phyloP scores from a whole-genome alignment of 2,329 filamentous ascomycete genomes.

The Uncinocarpus reesii region DNA sequence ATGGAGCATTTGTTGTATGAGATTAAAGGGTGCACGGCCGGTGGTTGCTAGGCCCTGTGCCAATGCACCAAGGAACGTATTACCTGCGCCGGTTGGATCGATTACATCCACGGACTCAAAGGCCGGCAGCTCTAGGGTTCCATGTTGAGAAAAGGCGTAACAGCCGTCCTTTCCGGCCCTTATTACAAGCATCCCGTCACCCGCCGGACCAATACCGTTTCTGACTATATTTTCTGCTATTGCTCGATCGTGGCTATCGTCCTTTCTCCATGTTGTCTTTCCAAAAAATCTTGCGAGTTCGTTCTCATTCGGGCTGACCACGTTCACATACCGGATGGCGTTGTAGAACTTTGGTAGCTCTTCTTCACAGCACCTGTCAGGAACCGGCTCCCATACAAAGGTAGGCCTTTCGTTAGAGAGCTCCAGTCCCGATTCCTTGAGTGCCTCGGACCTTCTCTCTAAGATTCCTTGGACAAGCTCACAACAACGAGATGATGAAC shows the following conservation, averaged over 20 bases:
- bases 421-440: slow-evolving; percentile 21
- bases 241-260: slow-evolving; percentile 22
- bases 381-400: slow-evolving; percentile 93
- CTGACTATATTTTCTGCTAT: slow-evolving; percentile 30
- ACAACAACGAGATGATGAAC: slow-evolving; percentile 65
- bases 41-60: slow-evolving; percentile 45
- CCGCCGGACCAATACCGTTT: slow-evolving; percentile 30
- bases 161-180: slow-evolving; percentile 54
- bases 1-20: slow-evolving; percentile 29
- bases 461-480: slow-evolving; percentile 64
- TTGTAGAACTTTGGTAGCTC: slow-evolving; percentile 45
- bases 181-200: slow-evolving; percentile 37
- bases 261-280: slow-evolving; percentile 29
- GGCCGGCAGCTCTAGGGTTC: slow-evolving; percentile 61
- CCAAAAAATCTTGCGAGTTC: slow-evolving; percentile 85
- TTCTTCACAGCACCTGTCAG: slow-evolving; percentile 69
- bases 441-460: slow-evolving; percentile 37
- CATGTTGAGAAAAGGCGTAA: slow-evolving; percentile 37
- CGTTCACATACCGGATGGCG: slow-evolving; percentile 46
- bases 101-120: slow-evolving; percentile 58
- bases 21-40: slow-evolving; percentile 24
- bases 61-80: slow-evolving; percentile 65
- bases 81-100: slow-evolving; percentile 92
- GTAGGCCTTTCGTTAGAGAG: slow-evolving; percentile 48
- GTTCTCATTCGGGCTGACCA: slow-evolving; percentile 70